A percentile compares a stretch with the other conserved stretches of the same genome.
Conservation (phyloP, 441 rosid genomes). For the Metrosideros polymorpha region DNA sequence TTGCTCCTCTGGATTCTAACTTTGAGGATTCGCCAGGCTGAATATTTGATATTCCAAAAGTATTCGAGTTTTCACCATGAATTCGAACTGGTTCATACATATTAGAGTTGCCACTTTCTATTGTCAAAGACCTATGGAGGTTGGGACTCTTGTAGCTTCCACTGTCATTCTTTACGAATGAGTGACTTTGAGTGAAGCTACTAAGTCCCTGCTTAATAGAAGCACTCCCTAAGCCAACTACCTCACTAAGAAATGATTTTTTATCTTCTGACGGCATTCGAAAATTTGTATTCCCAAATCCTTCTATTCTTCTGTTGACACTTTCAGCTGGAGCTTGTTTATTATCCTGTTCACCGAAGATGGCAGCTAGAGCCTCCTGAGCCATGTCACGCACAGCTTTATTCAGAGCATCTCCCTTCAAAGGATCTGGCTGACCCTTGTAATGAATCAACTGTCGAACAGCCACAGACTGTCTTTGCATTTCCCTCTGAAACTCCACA, state of each 20-base stretch:
- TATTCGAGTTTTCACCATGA: slow-evolving; percentile 32
- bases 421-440: slow-evolving; percentile 77
- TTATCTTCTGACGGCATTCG: slow-evolving; percentile 72
- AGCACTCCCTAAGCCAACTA: slow-evolving; percentile 90
- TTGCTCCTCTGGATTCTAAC: slow-evolving; percentile 28
- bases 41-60: slow-evolving; percentile 35
- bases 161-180: slow-evolving; percentile 56
- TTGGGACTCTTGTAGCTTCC: slow-evolving; percentile 85
- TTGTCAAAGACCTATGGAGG: slow-evolving; percentile 81
- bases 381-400: slow-evolving; percentile 95
- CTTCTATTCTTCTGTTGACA: slow-evolving; percentile 71
- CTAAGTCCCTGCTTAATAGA: slow-evolving; percentile 90
- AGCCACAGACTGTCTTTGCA: slow-evolving; percentile 92
- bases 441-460: slow-evolving; percentile 83
- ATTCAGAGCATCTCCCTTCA: slow-evolving; percentile 94
- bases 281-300: slow-evolving; percentile 85
- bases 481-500: slow-evolving; percentile 83
- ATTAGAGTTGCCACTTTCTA: slow-evolving; percentile 53
- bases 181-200: slow-evolving; percentile 71
- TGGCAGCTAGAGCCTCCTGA: slow-evolving; percentile 80
- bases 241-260: slow-evolving; percentile 92
- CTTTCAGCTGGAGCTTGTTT: slow-evolving; percentile 55
- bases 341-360: slow-evolving; percentile 71
- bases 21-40: slow-evolving; percentile 60
- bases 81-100: slow-evolving; percentile 69